Evolutionary conservation across 805 yeast genomes (phyloP).

Genomic region (Saturnispora saitoi): DNA sequence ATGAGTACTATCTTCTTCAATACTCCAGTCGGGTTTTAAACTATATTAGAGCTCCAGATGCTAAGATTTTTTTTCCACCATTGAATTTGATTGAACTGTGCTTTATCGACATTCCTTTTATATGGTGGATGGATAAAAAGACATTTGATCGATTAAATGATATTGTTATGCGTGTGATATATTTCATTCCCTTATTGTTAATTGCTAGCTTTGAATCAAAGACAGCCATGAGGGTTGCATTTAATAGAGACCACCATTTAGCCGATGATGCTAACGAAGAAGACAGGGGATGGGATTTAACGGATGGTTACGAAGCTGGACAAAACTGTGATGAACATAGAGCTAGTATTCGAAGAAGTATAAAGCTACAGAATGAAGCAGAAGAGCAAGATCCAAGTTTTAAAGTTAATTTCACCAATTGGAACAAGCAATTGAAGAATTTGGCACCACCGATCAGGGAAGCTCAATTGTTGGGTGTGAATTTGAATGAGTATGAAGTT

Average conservation of each 20-base stretch:
- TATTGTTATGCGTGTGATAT: constrained; percentile 52
- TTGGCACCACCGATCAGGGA: constrained; percentile 51
- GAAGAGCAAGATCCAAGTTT: constrained; percentile 66
- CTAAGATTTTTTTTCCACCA: constrained; percentile 78
- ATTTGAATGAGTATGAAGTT: constrained; percentile 55
- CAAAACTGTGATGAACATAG: constrained; percentile 19
- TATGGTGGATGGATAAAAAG: constrained; percentile 28
- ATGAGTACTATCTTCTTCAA: constrained; percentile 76
- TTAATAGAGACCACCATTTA: constrained; percentile 54
- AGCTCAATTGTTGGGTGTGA: constrained; percentile 47
- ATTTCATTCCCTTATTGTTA: constrained; percentile 56
- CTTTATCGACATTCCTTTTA: constrained; percentile 37
- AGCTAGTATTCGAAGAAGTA: constrained; percentile 28
- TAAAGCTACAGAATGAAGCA: constrained; percentile 49
- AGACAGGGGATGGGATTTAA: constrained; percentile 75
- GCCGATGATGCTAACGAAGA: constrained; percentile 74
- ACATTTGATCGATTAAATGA: constrained; percentile 37
- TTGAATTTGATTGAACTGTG: constrained; percentile 63
- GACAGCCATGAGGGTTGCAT: constrained; percentile 59
- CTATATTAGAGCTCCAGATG: constrained; percentile 83
- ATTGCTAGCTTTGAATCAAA: constrained; percentile 58
- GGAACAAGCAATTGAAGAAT: constrained; percentile 41
- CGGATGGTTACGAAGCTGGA: constrained; percentile 57
- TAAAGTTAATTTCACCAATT: constrained; percentile 38
- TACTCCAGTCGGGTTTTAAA: constrained; percentile 78